phyloP scores from a whole-genome alignment of 768 basidiomycete genomes.

The Hirschioporus abietinus region DNA sequence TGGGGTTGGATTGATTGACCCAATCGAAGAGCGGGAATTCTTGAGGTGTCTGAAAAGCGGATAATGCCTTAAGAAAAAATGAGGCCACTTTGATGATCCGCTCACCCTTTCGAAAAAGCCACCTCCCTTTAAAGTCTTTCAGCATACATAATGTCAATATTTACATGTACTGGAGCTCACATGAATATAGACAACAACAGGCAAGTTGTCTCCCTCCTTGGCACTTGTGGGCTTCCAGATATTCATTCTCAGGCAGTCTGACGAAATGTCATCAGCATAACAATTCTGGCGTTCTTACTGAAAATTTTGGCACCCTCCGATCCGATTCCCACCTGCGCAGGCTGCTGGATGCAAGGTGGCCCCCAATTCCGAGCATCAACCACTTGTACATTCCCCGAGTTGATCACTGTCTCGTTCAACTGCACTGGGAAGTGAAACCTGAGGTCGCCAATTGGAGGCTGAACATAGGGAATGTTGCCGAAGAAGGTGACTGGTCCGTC shows the following conservation, averaged over 20 bases:
- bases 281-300: not conserved
- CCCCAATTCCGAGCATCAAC: constrained; percentile 41
- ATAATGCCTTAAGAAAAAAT: not conserved
- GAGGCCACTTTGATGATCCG: not conserved
- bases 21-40: constrained; percentile 44
- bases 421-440: constrained; percentile 36
- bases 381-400: constrained; percentile 18
- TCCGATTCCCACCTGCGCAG: constrained; percentile 40
- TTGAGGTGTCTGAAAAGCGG: constrained; percentile 32
- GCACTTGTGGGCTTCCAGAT: constrained; percentile 38
- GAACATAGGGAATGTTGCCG: constrained; percentile 49
- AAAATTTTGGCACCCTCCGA: constrained; percentile 30
- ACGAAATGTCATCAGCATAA: constrained; percentile 10
- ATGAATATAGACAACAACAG: constrained; percentile 40
- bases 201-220: constrained; percentile 28
- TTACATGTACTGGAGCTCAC: constrained; percentile 17
- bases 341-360: constrained; percentile 39
- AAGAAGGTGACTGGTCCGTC: constrained; percentile 37
- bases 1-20: constrained; percentile 34
- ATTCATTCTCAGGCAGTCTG: constrained; percentile 39
- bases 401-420: constrained; percentile 27
- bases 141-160: not conserved
- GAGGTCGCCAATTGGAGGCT: constrained; percentile 44
- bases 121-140: constrained; percentile 28
- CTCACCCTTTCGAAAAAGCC: constrained; percentile 33